Evolutionary conservation across 306 rosid genomes (phyloP).

Genomic region (Dryas octopetala): DNA sequence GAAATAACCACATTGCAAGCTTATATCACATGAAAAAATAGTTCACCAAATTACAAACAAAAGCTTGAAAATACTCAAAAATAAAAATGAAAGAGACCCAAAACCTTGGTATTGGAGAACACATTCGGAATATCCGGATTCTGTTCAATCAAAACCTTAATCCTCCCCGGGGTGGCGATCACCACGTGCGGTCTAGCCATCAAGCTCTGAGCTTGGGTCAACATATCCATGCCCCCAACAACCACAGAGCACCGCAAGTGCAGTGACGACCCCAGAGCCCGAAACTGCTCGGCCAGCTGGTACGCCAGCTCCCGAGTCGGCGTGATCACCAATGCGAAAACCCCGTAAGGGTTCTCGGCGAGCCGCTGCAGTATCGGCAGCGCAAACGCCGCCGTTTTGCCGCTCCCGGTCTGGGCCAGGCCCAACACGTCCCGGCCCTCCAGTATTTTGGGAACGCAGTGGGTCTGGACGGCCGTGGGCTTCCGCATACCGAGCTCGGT

Average conservation of each 20-base stretch:
- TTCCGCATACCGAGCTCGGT: slow-evolving; percentile 61
- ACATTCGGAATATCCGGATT: slow-evolving; percentile 63
- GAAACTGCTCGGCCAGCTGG: slow-evolving; percentile 79
- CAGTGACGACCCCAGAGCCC: slow-evolving; percentile 69
- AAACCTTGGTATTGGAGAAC: slow-evolving; percentile 73
- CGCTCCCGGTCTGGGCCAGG: slow-evolving; percentile 79
- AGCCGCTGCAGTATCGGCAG: slow-evolving; percentile 81
- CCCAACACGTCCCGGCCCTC: slow-evolving; percentile 78
- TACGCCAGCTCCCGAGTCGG: slow-evolving; percentile 86
- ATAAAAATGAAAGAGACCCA: neutral
- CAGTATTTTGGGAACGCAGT: slow-evolving; percentile 69
- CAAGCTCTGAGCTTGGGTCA: slow-evolving; percentile 58
- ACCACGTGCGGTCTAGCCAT: slow-evolving; percentile 73
- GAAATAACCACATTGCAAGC: neutral
- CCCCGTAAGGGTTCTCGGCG: slow-evolving; percentile 63
- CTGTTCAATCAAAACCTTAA: slow-evolving; percentile 62
- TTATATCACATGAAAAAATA: neutral
- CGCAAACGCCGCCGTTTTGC: slow-evolving; percentile 95
- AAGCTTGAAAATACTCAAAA: too few species aligned
- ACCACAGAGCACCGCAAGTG: slow-evolving; percentile 62
- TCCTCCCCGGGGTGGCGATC: slow-evolving; percentile 83
- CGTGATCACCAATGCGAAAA: slow-evolving; percentile 70
- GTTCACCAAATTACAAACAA: neutral
- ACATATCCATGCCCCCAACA: slow-evolving; percentile 84
- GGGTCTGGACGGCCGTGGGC: slow-evolving; percentile 66